These are phyloP conservation scores for Aspergillus udagawae DNA, from an alignment of 2,329 filamentous ascomycete species.

Conservation along the genomic window DNA sequence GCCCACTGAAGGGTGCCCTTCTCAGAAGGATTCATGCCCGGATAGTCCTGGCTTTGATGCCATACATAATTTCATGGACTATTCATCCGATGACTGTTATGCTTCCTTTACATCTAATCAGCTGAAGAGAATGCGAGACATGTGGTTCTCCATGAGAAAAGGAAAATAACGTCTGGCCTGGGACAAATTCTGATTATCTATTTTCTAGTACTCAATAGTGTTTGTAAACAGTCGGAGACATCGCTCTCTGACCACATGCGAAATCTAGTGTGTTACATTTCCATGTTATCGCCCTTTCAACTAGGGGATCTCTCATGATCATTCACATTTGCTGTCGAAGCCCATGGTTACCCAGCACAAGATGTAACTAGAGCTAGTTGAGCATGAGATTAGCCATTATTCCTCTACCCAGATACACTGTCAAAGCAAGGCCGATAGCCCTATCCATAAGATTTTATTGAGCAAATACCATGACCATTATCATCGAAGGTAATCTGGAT, in stretches of 20 bases:
- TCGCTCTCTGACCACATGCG: no score
- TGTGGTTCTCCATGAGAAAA: slow-evolving; percentile 46
- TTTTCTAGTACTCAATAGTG: not conserved
- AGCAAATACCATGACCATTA: not conserved
- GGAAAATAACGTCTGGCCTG: slow-evolving; percentile 23
- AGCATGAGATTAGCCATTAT: not conserved
- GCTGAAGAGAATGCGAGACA: slow-evolving; percentile 47
- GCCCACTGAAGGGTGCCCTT: slow-evolving; percentile 57
- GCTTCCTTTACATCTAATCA: slow-evolving; percentile 50
- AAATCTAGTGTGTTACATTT: not conserved
- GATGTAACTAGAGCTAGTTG: not conserved
- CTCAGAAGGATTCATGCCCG: slow-evolving; percentile 49
- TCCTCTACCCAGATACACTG: not conserved
- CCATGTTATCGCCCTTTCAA: not conserved
- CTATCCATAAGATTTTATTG: not conserved
- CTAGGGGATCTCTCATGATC: not conserved
- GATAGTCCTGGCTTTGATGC: slow-evolving; percentile 44
- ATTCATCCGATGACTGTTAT: slow-evolving; percentile 54
- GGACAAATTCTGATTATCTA: slow-evolving; percentile 1
- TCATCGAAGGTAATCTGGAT: not conserved
- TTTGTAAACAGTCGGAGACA: not conserved
- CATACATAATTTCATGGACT: slow-evolving; percentile 60
- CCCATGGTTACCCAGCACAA: no score
- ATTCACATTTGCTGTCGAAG: not conserved
- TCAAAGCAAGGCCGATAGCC: not conserved